Evolutionary conservation across 768 basidiomycete genomes (phyloP), one percentile per base, ranked within the genome.

Genomic region (Paxillus ammoniavirescens): DNA sequence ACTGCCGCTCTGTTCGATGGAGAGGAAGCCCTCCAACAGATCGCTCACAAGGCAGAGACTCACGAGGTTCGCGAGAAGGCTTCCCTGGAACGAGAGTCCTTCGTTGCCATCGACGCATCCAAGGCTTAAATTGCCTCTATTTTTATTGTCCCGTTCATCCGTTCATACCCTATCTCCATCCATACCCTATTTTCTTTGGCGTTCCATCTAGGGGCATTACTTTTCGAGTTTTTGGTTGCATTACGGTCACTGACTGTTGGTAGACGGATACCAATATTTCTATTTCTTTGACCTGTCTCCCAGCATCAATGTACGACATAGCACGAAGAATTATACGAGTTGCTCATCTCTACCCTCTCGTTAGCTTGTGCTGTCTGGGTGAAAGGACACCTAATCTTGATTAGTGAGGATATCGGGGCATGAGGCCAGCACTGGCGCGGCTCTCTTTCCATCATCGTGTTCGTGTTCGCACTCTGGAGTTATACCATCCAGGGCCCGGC

Each of bases 1-100:
- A 90, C 89, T n/a, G 85, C 88, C 8, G 85, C 79, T 35, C 67
- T 91, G 49, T 91, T 91, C 75, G 89, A 91, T 60, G 88, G 87
- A 37, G 80, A 83, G 10, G 79, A 82, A 1, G 81, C 75, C 21
- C 65, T 78, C 23, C 61, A 70, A 10, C 61, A 57, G 48, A 72
- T 79, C n/a, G 37, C 66, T 4, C 67, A 59, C 36, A 61, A 55
- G 23, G 68, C 63, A 31, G 67, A 59, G 47, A 46, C 42, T 2
- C 48, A 47, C n/a, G 63, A 65, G 1, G 35, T 52, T 23, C 58
- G 46, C 9, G 59, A 62, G 17, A 63, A 62, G 15, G 41, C 46
- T 36, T n/a, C 26, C 17, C 50, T 54, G 53, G 66, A 70, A 53
- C 71, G 70, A 46, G 45, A 4, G 47, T 60, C 61, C 2, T 30